Evolutionary conservation across 805 yeast genomes (phyloP).

Genomic region (Candida silvicultrix): DNA sequence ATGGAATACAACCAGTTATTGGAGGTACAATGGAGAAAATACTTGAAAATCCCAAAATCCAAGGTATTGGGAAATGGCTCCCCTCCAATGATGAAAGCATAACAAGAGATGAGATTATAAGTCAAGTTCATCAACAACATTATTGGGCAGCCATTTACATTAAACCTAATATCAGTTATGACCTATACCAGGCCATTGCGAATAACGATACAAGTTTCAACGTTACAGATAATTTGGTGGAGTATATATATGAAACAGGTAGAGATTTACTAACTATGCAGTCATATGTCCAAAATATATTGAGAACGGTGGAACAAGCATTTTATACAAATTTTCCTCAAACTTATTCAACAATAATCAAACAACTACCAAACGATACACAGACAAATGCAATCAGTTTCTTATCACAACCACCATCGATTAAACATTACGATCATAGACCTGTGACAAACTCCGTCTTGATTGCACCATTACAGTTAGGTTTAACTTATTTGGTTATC

Average conservation of each 20-base stretch:
- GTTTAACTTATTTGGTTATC: conserved; percentile 62
- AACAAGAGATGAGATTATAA: conserved; percentile 29
- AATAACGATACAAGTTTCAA: conserved; percentile 12
- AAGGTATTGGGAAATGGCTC: conserved; percentile 15
- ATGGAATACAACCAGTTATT: conserved; percentile 12
- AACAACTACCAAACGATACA: conserved; percentile 22
- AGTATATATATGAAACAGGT: conserved; percentile 51
- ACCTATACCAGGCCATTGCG: conserved; percentile 19
- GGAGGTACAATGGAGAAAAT: conserved; percentile 8
- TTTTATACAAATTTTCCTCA: conserved; percentile 4
- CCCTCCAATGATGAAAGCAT: conserved; percentile 4
- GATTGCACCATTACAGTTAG: conserved; percentile 65
- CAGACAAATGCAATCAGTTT: conserved; percentile 10
- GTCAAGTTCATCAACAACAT: conserved; percentile 41
- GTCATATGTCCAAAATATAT: conserved; percentile 37
- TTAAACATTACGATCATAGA: conserved; percentile 34
- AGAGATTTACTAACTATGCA: conserved; percentile 48
- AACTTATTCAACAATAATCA: conserved; percentile 15
- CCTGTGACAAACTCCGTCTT: conserved; percentile 45
- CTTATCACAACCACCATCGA: conserved; percentile 9
- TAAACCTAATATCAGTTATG: conserved; percentile 36
- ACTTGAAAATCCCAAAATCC: conserved; percentile 2
- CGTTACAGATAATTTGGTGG: conserved; percentile 23
- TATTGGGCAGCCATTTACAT: conserved; percentile 61
- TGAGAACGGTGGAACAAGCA: conserved; percentile 33